These are phyloP conservation scores for Leccinum arenicola DNA, from an alignment of 768 basidiomycete species.

Conservation along the genomic window DNA sequence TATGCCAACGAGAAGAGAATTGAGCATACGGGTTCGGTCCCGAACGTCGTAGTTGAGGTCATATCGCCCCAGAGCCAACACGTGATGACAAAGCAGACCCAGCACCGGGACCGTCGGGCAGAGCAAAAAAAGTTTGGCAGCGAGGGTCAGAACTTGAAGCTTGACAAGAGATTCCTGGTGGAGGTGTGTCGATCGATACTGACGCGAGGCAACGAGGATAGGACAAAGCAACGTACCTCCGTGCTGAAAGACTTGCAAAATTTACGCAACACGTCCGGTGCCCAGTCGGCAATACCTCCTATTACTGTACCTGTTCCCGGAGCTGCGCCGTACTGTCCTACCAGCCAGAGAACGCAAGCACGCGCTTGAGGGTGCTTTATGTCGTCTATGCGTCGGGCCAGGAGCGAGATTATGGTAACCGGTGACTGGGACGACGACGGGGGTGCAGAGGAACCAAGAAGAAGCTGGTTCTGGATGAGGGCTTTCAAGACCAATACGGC, in stretches of 20 bases:
- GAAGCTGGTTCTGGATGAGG: slow-evolving; percentile 70
- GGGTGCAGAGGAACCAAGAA: slow-evolving; percentile 30
- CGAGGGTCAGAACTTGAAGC: slow-evolving; percentile 81
- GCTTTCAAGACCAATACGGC: slow-evolving; percentile 85
- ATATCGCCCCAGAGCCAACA: slow-evolving; percentile 83
- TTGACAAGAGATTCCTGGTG: slow-evolving; percentile 64
- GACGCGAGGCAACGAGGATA: background rate
- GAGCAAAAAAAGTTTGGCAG: slow-evolving; percentile 78
- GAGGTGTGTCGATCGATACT: background rate
- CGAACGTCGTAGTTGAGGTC: slow-evolving; percentile 88
- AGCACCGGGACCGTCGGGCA: slow-evolving; percentile 52
- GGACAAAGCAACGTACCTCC: slow-evolving; percentile 51
- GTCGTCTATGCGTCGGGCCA: slow-evolving; percentile 75
- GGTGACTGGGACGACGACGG: slow-evolving; percentile 38
- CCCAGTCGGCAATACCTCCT: slow-evolving; percentile 71
- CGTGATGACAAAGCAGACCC: slow-evolving; percentile 60
- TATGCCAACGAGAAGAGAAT: slow-evolving; percentile 62
- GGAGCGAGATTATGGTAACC: slow-evolving; percentile 67
- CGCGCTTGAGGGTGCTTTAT: slow-evolving; percentile 78
- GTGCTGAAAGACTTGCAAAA: slow-evolving; percentile 65
- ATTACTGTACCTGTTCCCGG: slow-evolving; percentile 35
- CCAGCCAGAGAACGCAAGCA: slow-evolving; percentile 90
- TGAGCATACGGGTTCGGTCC: slow-evolving; percentile 82
- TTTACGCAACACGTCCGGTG: slow-evolving; percentile 86
- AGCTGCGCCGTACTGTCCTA: slow-evolving; percentile 76